phyloP scores from a whole-genome alignment of 306 rosid genomes.

The Trifolium pratense region DNA sequence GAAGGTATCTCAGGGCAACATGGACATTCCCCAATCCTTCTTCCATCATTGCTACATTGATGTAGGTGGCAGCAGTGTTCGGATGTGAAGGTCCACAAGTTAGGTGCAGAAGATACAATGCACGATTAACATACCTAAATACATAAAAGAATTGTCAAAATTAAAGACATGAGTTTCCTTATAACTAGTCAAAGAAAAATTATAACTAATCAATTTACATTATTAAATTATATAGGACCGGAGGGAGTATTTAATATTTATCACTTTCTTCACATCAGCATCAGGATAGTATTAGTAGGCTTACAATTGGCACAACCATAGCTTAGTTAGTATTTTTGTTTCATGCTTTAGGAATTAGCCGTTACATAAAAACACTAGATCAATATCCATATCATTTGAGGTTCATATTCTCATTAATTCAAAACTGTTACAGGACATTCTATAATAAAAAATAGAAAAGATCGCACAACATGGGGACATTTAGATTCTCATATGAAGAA shows the following conservation, averaged over 20 bases:
- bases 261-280: too few relatives aligned
- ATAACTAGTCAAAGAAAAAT: conserved; percentile 19
- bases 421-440: not conserved
- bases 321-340: not conserved
- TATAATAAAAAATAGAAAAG: conserved; percentile 26
- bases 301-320: too few relatives aligned
- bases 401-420: conserved; percentile 2
- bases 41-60: conserved; percentile 99
- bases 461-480: not conserved
- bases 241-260: too few relatives aligned
- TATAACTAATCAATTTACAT: not conserved
- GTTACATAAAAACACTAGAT: conserved; percentile 10
- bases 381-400: not conserved
- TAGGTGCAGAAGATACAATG: conserved; percentile 89
- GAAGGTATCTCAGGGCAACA: conserved; percentile 96
- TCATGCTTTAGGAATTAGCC: not conserved
- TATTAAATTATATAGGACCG: too few relatives aligned
- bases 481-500: conserved; percentile 32
- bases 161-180: not conserved
- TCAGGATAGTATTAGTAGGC: too few relatives aligned
- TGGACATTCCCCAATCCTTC: conserved; percentile 98
- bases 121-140: conserved; percentile 92
- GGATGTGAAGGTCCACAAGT: conserved; percentile 99
- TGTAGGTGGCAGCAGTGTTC: conserved; percentile 98
- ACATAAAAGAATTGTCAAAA: conserved; percentile 20